Base-by-base conservation (phyloP, 116 monocot species). In the Dioscorea cayenensis region DNA sequence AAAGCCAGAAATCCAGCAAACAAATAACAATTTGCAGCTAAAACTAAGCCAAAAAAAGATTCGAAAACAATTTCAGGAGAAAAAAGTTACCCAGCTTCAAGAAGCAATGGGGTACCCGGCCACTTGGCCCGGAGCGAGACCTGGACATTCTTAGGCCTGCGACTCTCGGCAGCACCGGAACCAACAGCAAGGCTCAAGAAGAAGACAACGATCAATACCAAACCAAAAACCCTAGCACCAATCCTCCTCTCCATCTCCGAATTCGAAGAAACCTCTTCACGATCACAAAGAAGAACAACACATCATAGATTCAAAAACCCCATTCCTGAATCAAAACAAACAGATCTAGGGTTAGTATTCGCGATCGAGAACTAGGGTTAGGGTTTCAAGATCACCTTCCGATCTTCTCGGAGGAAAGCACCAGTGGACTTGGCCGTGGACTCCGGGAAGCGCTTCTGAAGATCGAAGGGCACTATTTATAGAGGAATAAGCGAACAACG, bases 131-230 rank as follows among this genome's bases (percentile, higher is more conserved):
- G 83, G 60, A 92, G 85, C 22, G 92, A 75, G 12, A 88, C 90
- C 75, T 92, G 95, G 14, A 96, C 95, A 72, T 88, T 96, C 88
- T 96, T 96, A 22, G 92, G 82, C 29, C 85, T 77, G 51, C 74
- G 79, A 65, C 16, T 71, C 63, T 63, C 70, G 3, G 80, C 72
- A 14, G 37, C 22, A 37, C 13, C 66, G 9, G 43, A 72, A 11
- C 25, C 20, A 9, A 55, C 73, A 3, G 7, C 66, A 19, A 59
- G 66, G 51, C 70, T 62, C 16, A 71, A 12, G n/a, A 81, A 60
- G 0, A 80, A 36, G 4, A 84, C 5, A 14, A 66, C 32, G 66
- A 81, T 68, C 66, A 76, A 28, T 27, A 67, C 50, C 37, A 51
- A 60, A 49, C 36, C 71, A 25, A 36, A 72, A 80, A 65, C 66